phyloP scores from a whole-genome alignment of 768 basidiomycete species.

The Gymnopilus dilepis region DNA sequence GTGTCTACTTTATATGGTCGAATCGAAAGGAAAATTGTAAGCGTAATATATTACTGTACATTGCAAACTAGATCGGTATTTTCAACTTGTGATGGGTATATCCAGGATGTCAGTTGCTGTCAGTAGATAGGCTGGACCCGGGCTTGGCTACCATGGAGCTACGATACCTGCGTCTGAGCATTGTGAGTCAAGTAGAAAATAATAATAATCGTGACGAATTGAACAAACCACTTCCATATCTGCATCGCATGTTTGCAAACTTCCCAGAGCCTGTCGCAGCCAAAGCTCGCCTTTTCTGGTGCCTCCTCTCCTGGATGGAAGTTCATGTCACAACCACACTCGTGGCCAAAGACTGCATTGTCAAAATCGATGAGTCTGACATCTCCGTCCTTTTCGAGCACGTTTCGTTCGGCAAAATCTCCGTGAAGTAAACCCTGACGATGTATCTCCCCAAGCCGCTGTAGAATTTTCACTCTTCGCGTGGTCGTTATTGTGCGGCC shows the following conservation, averaged over 20 bases:
- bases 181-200: not conserved
- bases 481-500: slow-evolving; percentile 5
- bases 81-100: too few relatives aligned
- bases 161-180: not conserved
- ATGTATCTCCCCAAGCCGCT: slow-evolving; percentile 40
- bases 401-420: slow-evolving; percentile 48
- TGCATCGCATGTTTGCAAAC: slow-evolving; percentile 34
- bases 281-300: slow-evolving; percentile 35
- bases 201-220: not conserved
- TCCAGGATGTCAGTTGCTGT: too few relatives aligned
- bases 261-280: slow-evolving; percentile 39
- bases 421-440: slow-evolving; percentile 39
- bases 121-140: too few relatives aligned
- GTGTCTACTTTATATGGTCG: too few relatives aligned
- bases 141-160: too few relatives aligned
- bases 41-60: too few relatives aligned
- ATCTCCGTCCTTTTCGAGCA: slow-evolving; percentile 41
- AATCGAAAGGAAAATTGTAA: too few relatives aligned
- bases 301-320: slow-evolving; percentile 31
- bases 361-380: slow-evolving; percentile 47
- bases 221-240: slow-evolving; percentile 30
- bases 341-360: slow-evolving; percentile 31
- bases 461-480: slow-evolving; percentile 38
- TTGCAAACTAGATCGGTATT: too few relatives aligned
- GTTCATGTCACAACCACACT: slow-evolving; percentile 36